Evolutionary conservation across 495 filamentous ascomycete genomes (phyloP), one percentile per base, ranked within the genome.

Genomic region (Cetradonia linearis): DNA sequence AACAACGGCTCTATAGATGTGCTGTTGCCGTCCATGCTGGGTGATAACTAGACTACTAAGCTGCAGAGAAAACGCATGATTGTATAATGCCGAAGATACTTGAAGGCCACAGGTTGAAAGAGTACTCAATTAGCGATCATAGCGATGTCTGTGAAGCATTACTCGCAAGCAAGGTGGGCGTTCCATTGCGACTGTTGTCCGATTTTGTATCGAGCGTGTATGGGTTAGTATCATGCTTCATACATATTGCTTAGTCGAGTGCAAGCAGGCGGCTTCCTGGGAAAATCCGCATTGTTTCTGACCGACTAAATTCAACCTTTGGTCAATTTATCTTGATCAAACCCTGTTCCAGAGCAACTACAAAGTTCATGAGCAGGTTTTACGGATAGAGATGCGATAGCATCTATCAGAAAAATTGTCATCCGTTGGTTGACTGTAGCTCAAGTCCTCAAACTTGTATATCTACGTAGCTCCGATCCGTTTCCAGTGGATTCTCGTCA

Each of bases 401-500:
- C 42, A 44, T 20, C n/a, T 3, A 3, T 3, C 0, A 20, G 42
- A 13, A 9, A 23, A 1, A 11, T 20, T 5, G 23, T 0, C 40
- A 23, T 10, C n/a, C 0, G 8, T 44, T 20, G 2, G 23, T 23
- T 23, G 9, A 10, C 28, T 20, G 2, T 18, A 30, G 58, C 1
- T 18, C 23, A 3, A 5, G 20, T 3, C 16, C 23, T 49, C 31
- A 65, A 27, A 48, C 36, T 36, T 62, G 60, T 54, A 50, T 46
- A 27, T 55, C 48, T 27, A 27, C n/a, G 2, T 34, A 38, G 27
- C 54, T 58, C 13, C 40, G 3, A 33, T 25, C 10, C 31, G 16
- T 38, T 44, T 50, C 31, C 5, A 3, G 14, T 36, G 65, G 27
- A n/a, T 61, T 60, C 8, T 71, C 69, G n/a, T 75, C 71, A 2